These are phyloP conservation scores for Fusarium devonianum DNA, from an alignment of 2,329 filamentous ascomycete genomes.

Conservation along the genomic window DNA sequence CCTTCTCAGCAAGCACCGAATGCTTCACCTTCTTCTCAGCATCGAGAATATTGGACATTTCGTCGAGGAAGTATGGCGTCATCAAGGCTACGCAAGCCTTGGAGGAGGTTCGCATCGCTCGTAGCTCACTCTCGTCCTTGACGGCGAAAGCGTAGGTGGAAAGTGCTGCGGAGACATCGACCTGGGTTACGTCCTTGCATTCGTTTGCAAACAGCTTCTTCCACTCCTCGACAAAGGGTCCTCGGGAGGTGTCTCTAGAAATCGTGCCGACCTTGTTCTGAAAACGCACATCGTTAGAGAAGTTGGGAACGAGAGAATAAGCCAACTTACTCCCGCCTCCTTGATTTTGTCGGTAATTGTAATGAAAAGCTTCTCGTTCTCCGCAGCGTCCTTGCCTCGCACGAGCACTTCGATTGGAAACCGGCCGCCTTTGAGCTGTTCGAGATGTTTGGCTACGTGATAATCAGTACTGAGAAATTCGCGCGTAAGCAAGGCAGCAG, in stretches of 20 bases:
- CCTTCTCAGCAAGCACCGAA: constrained; percentile 81
- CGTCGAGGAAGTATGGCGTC: constrained; percentile 96
- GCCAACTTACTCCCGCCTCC: constrained; percentile 74
- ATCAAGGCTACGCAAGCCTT: constrained; percentile 94
- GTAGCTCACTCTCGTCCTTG: constrained; percentile 94
- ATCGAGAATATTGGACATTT: constrained; percentile 96
- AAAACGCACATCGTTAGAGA: constrained; percentile 15
- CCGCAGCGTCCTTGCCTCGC: constrained; percentile 87
- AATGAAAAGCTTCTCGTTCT: constrained; percentile 89
- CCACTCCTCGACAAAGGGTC: constrained; percentile 96
- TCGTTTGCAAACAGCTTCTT: constrained; percentile 80
- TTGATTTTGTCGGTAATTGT: constrained; percentile 89
- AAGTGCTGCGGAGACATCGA: constrained; percentile 83
- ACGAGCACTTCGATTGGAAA: constrained; percentile 92
- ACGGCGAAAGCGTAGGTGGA: constrained; percentile 86
- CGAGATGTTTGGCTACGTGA: constrained; percentile 82
- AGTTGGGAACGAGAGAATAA: constrained; percentile 2
- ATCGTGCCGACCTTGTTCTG: constrained; percentile 91
- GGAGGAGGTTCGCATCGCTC: constrained; percentile 91
- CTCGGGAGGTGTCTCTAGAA: constrained; percentile 81
- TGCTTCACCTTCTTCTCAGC: constrained; percentile 98
- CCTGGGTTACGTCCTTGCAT: constrained; percentile 85
- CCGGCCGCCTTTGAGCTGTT: constrained; percentile 89
- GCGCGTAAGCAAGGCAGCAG: background rate
- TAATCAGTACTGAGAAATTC: constrained; percentile 43